A percentile compares a stretch with the other conserved stretches of the same genome.
phyloP scores from a whole-genome alignment of 2,329 filamentous ascomycete genomes.

The Monilinia vaccinii-corymbosi region DNA sequence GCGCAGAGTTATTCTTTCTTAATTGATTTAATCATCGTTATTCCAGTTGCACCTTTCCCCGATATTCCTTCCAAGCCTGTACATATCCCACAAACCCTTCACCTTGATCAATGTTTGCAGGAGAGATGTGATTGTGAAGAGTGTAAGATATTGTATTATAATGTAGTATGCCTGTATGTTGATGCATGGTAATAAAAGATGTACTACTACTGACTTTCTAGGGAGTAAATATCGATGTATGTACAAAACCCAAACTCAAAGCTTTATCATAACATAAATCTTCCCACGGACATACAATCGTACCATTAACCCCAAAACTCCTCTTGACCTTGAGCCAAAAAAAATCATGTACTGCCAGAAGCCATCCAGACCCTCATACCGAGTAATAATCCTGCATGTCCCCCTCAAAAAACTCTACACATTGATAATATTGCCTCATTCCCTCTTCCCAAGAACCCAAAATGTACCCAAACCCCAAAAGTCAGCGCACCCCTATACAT shows the following conservation, averaged over 20 bases:
- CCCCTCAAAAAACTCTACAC: not conserved
- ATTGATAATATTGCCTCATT: constrained; percentile 28
- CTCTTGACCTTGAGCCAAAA: not conserved
- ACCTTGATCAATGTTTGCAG: not conserved
- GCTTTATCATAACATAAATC: not conserved
- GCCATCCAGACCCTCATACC: not conserved
- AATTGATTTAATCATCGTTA: not conserved
- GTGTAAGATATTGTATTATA: not conserved
- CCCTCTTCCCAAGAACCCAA: not conserved
- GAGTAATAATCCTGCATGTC: not conserved
- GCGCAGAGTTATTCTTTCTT: not conserved
- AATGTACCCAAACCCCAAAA: not conserved
- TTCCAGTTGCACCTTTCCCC: not conserved
- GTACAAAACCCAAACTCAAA: not conserved
- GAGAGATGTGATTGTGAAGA: not conserved
- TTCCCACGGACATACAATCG: not conserved
- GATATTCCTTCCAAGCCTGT: not conserved
- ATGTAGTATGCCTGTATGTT: not conserved
- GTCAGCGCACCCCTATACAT: constrained; percentile 12
- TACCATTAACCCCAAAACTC: not conserved
- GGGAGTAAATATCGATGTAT: not conserved
- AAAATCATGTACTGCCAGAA: not conserved
- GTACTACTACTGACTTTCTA: no score
- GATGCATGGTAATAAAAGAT: not conserved
- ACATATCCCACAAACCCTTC: not conserved